Evolutionary conservation across 1,139 yeast species (phyloP).

Genomic region (Hansenula sp.): DNA sequence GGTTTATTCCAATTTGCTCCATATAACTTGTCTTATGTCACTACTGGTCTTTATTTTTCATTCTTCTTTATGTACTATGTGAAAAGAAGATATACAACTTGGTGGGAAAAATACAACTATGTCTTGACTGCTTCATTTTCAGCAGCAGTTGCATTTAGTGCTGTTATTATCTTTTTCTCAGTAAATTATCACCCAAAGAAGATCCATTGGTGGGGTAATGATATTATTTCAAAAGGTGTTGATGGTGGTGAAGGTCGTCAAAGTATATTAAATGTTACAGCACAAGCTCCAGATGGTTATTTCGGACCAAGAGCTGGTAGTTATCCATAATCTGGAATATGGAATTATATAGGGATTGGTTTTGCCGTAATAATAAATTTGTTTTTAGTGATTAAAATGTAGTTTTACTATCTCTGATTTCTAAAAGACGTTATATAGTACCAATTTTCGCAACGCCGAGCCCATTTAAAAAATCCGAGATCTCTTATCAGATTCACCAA

Average conservation of each 20-base stretch:
- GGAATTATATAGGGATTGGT: no score
- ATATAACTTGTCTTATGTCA: constrained; percentile 49
- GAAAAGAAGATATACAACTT: constrained; percentile 41
- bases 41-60: constrained; percentile 46
- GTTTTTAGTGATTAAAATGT: no score
- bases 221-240: constrained; percentile 40
- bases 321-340: constrained; percentile 34
- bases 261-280: constrained; percentile 17
- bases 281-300: constrained; percentile 36
- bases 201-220: constrained; percentile 60
- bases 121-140: constrained; percentile 51
- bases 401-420: no score
- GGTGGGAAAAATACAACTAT: constrained; percentile 69
- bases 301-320: constrained; percentile 41
- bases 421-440: no score
- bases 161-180: constrained; percentile 50
- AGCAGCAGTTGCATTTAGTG: constrained; percentile 58
- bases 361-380: no score
- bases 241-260: constrained; percentile 34
- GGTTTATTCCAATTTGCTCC: constrained; percentile 41
- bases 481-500: no score
- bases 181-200: constrained; percentile 40
- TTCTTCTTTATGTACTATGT: constrained; percentile 49
- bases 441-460: no score
- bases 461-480: no score